Conservation (phyloP, 805 yeast species). For the Saccharomycopsis sp. region DNA sequence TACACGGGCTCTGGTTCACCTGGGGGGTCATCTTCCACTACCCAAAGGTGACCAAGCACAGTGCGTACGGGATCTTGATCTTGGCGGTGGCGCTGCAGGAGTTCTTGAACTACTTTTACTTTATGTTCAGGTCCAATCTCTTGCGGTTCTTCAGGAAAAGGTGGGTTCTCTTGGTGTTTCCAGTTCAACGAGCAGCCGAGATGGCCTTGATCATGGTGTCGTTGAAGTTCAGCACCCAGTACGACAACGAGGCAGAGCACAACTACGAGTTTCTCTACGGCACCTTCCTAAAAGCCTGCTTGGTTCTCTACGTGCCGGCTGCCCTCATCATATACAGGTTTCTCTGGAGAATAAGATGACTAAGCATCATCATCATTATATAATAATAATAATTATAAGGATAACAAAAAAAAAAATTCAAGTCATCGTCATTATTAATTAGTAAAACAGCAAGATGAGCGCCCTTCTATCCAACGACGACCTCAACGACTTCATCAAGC, state of each 20-base stretch:
- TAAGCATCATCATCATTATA: not conserved
- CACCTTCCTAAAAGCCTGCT: not conserved
- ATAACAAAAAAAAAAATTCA: not conserved
- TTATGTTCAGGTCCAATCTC: constrained; percentile 6
- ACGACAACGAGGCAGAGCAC: not conserved
- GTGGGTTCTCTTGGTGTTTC: constrained; percentile 11
- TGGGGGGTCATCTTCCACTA: constrained; percentile 18
- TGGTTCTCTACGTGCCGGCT: constrained; percentile 9
- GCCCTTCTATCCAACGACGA: constrained; percentile 84
- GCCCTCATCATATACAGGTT: constrained; percentile 4
- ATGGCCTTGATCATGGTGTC: constrained; percentile 16
- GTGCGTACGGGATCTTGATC: constrained; percentile 11
- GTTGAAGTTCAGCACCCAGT: constrained; percentile 10
- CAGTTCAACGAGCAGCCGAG: constrained; percentile 16
- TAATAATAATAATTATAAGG: not conserved
- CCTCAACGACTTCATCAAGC: constrained; percentile 86
- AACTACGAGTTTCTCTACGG: constrained; percentile 6
- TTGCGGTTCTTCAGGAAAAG: constrained; percentile 5
- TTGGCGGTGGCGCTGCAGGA: constrained; percentile 15
- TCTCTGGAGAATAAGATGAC: constrained; percentile 11
- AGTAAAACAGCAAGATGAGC: constrained; percentile 48
- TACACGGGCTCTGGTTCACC: constrained; percentile 8
- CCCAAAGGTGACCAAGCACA: constrained; percentile 18
- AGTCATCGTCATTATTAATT: not conserved
- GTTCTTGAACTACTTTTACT: constrained; percentile 8